Evolutionary conservation across 169 alveolate species (phyloP), one percentile per base, ranked within the genome.

Genomic region (Eimeria brunetti): DNA sequence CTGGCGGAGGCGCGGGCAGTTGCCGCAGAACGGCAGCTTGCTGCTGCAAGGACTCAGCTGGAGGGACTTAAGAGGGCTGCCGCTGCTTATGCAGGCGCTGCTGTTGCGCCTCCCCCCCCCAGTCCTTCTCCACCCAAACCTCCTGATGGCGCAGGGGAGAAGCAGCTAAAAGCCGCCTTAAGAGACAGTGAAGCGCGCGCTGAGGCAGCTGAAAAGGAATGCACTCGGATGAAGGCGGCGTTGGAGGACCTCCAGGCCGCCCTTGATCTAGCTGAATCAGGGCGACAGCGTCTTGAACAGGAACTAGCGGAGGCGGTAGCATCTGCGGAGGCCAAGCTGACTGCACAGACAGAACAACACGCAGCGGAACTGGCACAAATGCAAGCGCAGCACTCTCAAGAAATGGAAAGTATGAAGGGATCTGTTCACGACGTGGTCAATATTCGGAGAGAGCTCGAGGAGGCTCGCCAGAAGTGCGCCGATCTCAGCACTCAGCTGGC

Each of bases 1-100:
- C 83, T 62, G 60, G 93, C 93, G 64, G 93, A 86, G 93, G 46
- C 62, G 44, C 81, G 93, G 67, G 93, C 93, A 11, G 62, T 27
- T 38, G 81, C 44, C 6, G 93, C 93, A 27, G 93, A 60, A 56
- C 67, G 44, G 83, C 67, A 36, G 7, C 71, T 86, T 16, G 58
- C 64, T 22, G 81, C 46, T n/a, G 53, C 78, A 12, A 51, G n/a
- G 62, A n/a, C 69, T 27, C 83, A 62, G 71, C 93, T 86, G 24
- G 36, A 62, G 81, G 38, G 33, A 51, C 64, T 64, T 62, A 64
- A 69, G 38, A 60, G 62, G 60, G 78, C 80, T 85, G 71, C 69
- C 30, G 44, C 71, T 4, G 49, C 51, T 30, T 69, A 49, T 69
- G 51, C 80, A 22, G 51, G 56, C 83, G 5, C 73, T 62, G 73